These are phyloP conservation scores for Scedosporium boydii DNA, from an alignment of 2,329 filamentous ascomycete species.

Conservation along the genomic window DNA sequence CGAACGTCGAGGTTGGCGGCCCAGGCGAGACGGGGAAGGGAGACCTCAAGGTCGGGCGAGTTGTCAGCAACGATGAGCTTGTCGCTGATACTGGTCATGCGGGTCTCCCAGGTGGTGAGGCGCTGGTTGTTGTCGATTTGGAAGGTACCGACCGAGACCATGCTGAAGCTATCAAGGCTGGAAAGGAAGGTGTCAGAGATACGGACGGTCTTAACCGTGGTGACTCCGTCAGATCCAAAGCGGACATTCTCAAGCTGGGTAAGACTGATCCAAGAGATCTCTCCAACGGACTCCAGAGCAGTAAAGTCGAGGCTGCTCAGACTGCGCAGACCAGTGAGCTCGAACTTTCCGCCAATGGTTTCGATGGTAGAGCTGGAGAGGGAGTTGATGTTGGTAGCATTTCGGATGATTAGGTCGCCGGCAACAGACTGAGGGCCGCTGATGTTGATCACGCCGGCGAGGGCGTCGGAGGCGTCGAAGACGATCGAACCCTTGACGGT, in stretches of 20 bases:
- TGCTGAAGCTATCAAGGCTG: constrained; percentile 70
- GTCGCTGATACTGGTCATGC: constrained; percentile 65
- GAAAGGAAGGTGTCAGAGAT: constrained; percentile 83
- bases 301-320: constrained; percentile 61
- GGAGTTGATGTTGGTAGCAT: constrained; percentile 46
- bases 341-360: constrained; percentile 61
- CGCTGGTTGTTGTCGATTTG: constrained; percentile 86
- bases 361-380: constrained; percentile 53
- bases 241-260: constrained; percentile 43
- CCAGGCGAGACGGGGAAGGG: constrained; percentile 68
- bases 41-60: constrained; percentile 58
- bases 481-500: constrained; percentile 50
- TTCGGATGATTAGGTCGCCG: constrained; percentile 50
- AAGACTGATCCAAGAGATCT: constrained; percentile 64
- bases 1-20: constrained; percentile 43
- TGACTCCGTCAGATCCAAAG: constrained; percentile 48
- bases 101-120: constrained; percentile 65
- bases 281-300: constrained; percentile 52
- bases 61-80: constrained; percentile 72
- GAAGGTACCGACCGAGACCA: constrained; percentile 62
- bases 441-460: constrained; percentile 48
- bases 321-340: constrained; percentile 56
- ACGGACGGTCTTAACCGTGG: constrained; percentile 54
- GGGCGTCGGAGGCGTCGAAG: constrained; percentile 24
- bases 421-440: constrained; percentile 47